Base-by-base conservation (phyloP, 257 asterid genomes). In the Cordia subcordata region DNA sequence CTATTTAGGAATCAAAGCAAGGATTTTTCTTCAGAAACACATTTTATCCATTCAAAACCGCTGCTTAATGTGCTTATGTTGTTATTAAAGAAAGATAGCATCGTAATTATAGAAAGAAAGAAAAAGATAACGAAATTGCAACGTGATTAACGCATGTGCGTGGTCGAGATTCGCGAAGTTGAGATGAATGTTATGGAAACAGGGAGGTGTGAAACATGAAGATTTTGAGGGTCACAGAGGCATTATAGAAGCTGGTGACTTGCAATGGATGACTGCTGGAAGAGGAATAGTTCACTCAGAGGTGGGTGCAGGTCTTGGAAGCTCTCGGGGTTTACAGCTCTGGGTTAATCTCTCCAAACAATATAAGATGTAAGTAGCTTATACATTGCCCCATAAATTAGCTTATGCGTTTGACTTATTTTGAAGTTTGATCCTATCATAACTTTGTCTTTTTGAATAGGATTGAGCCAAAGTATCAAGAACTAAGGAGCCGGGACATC, bases 211-310 rank as follows among this genome's bases (percentile, higher is more conserved):
- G 57, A 75, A 52, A 14, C 96, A 91, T 39, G 95, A 91, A 70
- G 98, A 91, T 64, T 91, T 88, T 65, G 90, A 75, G 46, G 96
- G 98, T 4, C 96, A 88, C 66, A 83, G 75, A 40, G 96, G 96
- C 47, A 91, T 74, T 17, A 84, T 91, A 15, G 81, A 79, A 69
- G 83, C 87, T 3, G 98, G 98, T 50, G 98, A 88, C 46, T 44
- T 91, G 55, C 98, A 91, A 60, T 91, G 98, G 98, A 85, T 91
- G 98, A 88, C 93, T 55, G 98, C 98, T 6, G 98, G 98, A 19
- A 80, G 84, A 71, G 98, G 98, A 20, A 88, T 91, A 38, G 90
- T 91, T 71, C 98, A 91, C 81, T 91, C 98, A 40, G 96, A 88
- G 77, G 82, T 85, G 92, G 94, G 96, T 69, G 86, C 94, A 5